A percentile compares a stretch with the other conserved stretches of the same genome.
Conservation (phyloP, 2,329 filamentous ascomycete genomes). For the Ascochyta viciae-villosae region DNA sequence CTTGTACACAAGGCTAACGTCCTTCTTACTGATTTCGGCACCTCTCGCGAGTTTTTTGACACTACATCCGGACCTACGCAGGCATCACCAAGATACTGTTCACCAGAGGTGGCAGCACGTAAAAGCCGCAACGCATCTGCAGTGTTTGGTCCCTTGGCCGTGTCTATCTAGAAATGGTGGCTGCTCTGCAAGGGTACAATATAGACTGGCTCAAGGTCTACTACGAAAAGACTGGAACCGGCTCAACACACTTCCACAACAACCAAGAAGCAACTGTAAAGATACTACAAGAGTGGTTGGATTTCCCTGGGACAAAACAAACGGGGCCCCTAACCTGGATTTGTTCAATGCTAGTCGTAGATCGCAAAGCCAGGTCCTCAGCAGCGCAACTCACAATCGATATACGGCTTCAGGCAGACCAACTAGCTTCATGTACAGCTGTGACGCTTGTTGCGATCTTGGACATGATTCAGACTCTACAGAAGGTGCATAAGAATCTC, state of each 20-base stretch:
- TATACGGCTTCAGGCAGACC: background rate
- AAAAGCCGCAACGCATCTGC: conserved; percentile 18
- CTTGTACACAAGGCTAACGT: conserved; percentile 18
- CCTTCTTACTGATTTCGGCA: conserved; percentile 25
- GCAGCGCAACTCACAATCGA: conserved; percentile 1
- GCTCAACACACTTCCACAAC: conserved; percentile 3
- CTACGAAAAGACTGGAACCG: background rate
- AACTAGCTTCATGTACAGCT: background rate
- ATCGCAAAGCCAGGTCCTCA: conserved; percentile 9
- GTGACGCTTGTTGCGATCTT: background rate
- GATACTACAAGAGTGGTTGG: conserved; percentile 7
- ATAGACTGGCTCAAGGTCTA: background rate
- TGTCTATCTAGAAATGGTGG: conserved; percentile 28
- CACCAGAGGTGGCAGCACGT: conserved; percentile 23
- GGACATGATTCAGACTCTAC: background rate
- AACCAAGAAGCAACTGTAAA: conserved; percentile 3
- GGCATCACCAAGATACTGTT: conserved; percentile 18
- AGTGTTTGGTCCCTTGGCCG: conserved; percentile 28
- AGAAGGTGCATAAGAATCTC: too few species aligned
- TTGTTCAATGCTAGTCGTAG: conserved; percentile 6
- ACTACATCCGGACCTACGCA: conserved; percentile 16
- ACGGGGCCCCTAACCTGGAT: background rate
- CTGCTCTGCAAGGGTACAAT: conserved; percentile 13
- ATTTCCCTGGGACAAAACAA: background rate
- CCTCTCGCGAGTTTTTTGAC: conserved; percentile 19